Evolutionary conservation across 371 early-diverging fungal species (phyloP), one percentile per base, ranked within the genome.

Genomic region (Vairimorpha apis): DNA sequence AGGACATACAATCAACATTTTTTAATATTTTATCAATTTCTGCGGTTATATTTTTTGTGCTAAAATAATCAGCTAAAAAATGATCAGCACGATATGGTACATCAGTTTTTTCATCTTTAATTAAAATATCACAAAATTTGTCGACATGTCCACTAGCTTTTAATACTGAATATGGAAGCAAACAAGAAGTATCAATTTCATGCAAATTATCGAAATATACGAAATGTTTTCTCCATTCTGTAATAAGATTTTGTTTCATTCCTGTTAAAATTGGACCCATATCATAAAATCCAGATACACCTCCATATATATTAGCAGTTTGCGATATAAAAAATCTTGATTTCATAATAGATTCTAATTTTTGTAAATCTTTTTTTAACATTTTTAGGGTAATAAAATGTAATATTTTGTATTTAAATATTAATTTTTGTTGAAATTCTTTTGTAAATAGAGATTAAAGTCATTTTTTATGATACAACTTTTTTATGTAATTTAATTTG

Each of bases 81-180:
- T 99, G 99, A 85, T 99, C 99, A 38, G 95, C 97, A 74, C 99
- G 88, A 87, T 90, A 93, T 8, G 59, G 58, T 67, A 94, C 93
- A 67, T 94, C 93, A 74, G 87, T 93, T 82, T 88, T 89, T 38
- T 87, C 81, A 85, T 95, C 97, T 55, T 76, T 72, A 83, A 91
- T 89, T 92, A 97, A 93, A 87, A 90, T 92, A 86, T 99, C 99
- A 65, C 92, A 88, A 84, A 99, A 99, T 77, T 92, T 92, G 56
- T 95, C 99, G 18, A 97, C 97, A 86, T 99, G 99, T 55, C 99
- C 99, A 44, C 94, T 94, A 25, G 95, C 92, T 86, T 97, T 94
- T 44, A 99, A 85, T 33, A 99, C 98, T 44, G 91, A 90, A 71
- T 92, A 87, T 4, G 95, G 95, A 27, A 95, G 95, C 84, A 96